Evolutionary conservation across 208 protist genomes (phyloP).

Genomic region (Leptomonas seymouri): DNA sequence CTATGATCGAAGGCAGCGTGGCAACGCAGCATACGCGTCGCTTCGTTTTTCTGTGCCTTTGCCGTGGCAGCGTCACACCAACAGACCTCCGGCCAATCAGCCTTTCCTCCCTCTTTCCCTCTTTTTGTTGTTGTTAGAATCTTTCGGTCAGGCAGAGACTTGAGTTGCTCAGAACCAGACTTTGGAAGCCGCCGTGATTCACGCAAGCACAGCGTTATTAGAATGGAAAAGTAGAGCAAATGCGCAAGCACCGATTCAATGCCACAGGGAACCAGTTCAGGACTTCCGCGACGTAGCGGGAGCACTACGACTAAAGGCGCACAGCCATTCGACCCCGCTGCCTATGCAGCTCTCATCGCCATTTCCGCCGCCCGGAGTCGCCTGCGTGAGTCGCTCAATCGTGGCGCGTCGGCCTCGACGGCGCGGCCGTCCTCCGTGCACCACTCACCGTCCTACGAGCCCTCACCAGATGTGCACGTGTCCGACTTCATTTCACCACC

Average conservation of each 20-base stretch:
- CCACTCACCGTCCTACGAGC: background rate
- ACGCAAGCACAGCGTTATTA: background rate
- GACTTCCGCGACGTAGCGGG: constrained; percentile 3
- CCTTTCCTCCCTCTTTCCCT: background rate
- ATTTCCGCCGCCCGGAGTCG: constrained; percentile 28
- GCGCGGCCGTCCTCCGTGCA: constrained; percentile 20
- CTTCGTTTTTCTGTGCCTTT: no score
- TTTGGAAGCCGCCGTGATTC: no score
- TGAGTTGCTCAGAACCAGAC: no score
- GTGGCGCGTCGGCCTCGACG: constrained; percentile 18
- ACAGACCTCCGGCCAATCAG: no score
- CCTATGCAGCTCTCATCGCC: constrained; percentile 38
- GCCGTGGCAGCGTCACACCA: no score
- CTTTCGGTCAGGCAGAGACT: no score
- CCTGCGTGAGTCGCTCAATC: constrained; percentile 20
- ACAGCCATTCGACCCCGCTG: constrained; percentile 29
- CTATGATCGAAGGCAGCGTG: no score
- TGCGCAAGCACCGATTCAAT: background rate
- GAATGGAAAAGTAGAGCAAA: background rate
- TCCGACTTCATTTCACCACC: background rate
- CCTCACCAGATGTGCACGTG: background rate
- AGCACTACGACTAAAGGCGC: background rate
- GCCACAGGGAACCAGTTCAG: background rate
- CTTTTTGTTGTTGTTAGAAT: background rate
- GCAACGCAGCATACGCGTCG: no score